Conservation (phyloP, 2,329 filamentous ascomycete genomes). For the Fonsecaea multimorphosa region DNA sequence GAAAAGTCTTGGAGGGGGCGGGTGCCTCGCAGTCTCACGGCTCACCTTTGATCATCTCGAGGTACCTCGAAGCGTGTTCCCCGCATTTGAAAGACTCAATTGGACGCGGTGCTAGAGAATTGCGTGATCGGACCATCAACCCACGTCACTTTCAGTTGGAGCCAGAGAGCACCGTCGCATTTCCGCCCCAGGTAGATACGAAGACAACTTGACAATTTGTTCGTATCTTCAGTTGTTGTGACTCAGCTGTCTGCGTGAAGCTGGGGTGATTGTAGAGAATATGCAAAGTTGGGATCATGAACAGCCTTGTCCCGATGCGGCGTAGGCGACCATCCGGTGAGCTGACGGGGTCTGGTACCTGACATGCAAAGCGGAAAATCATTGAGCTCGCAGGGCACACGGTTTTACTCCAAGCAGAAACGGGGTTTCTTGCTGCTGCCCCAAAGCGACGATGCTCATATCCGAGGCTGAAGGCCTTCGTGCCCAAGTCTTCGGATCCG, state of each 20-base stretch:
- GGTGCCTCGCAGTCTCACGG: background rate
- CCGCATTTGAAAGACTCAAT: conserved; percentile 17
- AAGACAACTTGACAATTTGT: background rate
- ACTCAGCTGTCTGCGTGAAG: background rate
- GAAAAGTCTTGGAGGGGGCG: background rate
- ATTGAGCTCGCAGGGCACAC: background rate
- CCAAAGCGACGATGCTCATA: background rate
- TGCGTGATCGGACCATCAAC: conserved; percentile 25
- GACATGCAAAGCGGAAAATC: background rate
- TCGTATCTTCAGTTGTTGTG: background rate
- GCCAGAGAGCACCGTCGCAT: background rate
- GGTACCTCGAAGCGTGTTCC: conserved; percentile 5
- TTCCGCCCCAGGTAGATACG: background rate
- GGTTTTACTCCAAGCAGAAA: background rate
- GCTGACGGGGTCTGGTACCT: background rate
- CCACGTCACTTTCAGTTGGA: conserved; percentile 4
- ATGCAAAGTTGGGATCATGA: background rate
- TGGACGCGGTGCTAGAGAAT: conserved; percentile 11
- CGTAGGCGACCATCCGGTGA: background rate
- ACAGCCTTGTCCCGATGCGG: background rate
- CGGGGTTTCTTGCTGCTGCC: background rate
- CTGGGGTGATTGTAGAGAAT: too few species aligned
- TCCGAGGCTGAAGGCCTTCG: conserved; percentile 5
- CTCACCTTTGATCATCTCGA: background rate
- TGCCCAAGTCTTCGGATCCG: conserved; percentile 6